Percentiles rank a stretch among this genome's conserved stretches.
Evolutionary conservation across 2,329 filamentous ascomycete genomes (phyloP).

Genomic region (Epichloe gansuensis): DNA sequence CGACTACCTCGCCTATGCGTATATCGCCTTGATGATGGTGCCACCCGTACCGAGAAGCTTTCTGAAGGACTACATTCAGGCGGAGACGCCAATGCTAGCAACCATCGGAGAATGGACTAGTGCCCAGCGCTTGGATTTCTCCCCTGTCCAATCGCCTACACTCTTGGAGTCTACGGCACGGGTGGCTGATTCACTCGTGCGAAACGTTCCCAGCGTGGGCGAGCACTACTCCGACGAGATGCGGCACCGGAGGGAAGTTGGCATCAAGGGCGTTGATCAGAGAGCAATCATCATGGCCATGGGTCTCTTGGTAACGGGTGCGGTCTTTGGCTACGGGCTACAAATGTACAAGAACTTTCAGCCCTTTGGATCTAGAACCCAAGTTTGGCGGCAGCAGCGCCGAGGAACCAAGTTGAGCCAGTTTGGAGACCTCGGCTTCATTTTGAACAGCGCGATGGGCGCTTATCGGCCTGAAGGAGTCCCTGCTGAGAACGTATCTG

Average conservation of each 20-base stretch:
- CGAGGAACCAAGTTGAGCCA: conserved; percentile 23
- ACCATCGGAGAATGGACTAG: conserved; percentile 17
- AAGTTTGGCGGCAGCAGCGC: conserved; percentile 28
- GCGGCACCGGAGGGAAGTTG: conserved; percentile 23
- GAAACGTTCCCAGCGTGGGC: conserved; percentile 23
- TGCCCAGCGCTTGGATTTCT: conserved; percentile 12
- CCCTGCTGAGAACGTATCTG: conserved; percentile 5
- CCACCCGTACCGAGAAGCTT: conserved; percentile 30
- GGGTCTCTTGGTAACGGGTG: conserved; percentile 23
- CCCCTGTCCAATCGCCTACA: conserved; percentile 5
- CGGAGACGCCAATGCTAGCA: conserved; percentile 18
- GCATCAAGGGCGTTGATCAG: conserved; percentile 20
- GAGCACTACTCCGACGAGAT: conserved; percentile 23
- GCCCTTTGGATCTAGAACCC: conserved; percentile 31
- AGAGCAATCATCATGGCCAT: conserved; percentile 20
- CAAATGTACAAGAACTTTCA: conserved; percentile 27
- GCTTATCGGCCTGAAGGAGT: conserved; percentile 10
- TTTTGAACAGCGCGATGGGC: conserved; percentile 26
- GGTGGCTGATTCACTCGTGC: conserved; percentile 22
- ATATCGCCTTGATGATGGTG: conserved; percentile 59
- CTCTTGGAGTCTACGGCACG: conserved; percentile 16
- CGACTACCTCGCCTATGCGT: conserved; percentile 72
- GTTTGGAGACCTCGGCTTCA: conserved; percentile 35
- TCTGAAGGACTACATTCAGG: conserved; percentile 27
- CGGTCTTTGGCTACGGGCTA: conserved; percentile 26